Conservation (phyloP, 2,329 filamentous ascomycete species). For the Monilinia polystroma region DNA sequence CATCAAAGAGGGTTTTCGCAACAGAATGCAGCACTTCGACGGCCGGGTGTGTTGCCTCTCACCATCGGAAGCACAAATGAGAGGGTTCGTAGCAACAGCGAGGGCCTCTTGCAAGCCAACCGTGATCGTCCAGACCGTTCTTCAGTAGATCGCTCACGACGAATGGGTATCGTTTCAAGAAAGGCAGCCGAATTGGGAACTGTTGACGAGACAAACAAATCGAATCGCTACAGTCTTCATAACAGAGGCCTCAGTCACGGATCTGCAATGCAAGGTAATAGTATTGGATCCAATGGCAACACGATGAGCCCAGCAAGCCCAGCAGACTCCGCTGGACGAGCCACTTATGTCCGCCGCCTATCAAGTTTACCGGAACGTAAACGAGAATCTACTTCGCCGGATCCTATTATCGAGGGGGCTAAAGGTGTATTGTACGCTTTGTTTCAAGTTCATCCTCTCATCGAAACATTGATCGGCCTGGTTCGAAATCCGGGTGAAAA, state of each 20-base stretch:
- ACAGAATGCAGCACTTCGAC: slow-evolving; percentile 60
- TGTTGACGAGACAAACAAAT: slow-evolving; percentile 57
- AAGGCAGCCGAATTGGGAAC: slow-evolving; percentile 61
- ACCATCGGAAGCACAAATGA: slow-evolving; percentile 69
- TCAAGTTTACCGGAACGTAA: slow-evolving; percentile 62
- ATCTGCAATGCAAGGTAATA: slow-evolving; percentile 60
- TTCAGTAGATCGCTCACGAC: slow-evolving; percentile 55
- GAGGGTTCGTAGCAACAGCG: slow-evolving; percentile 64
- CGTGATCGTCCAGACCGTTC: slow-evolving; percentile 37
- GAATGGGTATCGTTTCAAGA: slow-evolving; percentile 64
- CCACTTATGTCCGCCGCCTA: slow-evolving; percentile 62
- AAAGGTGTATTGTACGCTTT: slow-evolving; percentile 67
- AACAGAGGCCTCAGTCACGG: slow-evolving; percentile 66
- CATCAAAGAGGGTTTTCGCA: slow-evolving; percentile 76
- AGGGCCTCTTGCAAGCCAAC: slow-evolving; percentile 53
- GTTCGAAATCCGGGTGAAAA: slow-evolving; percentile 60
- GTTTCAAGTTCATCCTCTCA: slow-evolving; percentile 67
- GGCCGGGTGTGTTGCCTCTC: slow-evolving; percentile 71
- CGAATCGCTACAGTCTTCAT: slow-evolving; percentile 61
- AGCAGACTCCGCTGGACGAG: slow-evolving; percentile 54
- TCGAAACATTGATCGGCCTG: slow-evolving; percentile 63
- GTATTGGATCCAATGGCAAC: slow-evolving; percentile 34
- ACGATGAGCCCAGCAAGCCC: slow-evolving; percentile 56
- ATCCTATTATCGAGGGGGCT: slow-evolving; percentile 62
- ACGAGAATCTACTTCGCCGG: slow-evolving; percentile 59